phyloP scores from a whole-genome alignment of 2,329 filamentous ascomycete genomes.

The Hirsutella minnesotensis region DNA sequence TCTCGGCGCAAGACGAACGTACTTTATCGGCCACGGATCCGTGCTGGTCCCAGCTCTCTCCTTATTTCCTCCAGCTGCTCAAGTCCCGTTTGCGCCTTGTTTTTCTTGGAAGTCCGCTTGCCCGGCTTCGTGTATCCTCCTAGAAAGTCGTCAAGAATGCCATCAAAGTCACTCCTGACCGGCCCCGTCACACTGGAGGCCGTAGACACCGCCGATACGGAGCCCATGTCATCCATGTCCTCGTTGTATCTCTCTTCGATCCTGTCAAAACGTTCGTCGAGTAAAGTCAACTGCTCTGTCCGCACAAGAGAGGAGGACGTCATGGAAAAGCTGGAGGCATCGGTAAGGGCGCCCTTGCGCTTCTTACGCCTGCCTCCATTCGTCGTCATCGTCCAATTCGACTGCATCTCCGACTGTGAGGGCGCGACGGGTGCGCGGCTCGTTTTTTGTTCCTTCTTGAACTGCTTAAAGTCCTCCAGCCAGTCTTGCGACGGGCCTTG shows the following conservation, averaged over 20 bases:
- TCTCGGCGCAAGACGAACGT: too few species aligned
- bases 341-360: slow-evolving; percentile 86
- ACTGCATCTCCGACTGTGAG: slow-evolving; percentile 53
- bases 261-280: slow-evolving; percentile 86
- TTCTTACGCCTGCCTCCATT: slow-evolving; percentile 81
- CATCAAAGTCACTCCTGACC: slow-evolving; percentile 69
- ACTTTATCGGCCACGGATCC: slow-evolving; percentile 29
- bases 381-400: slow-evolving; percentile 63
- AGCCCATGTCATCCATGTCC: slow-evolving; percentile 37
- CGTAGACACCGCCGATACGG: slow-evolving; percentile 49
- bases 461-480: slow-evolving; percentile 87
- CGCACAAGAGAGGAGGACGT: slow-evolving; percentile 76
- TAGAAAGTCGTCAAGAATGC: slow-evolving; percentile 87
- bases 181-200: slow-evolving; percentile 57
- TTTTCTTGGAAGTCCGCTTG: slow-evolving; percentile 68
- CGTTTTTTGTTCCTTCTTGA: slow-evolving; percentile 67
- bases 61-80: slow-evolving; percentile 87
- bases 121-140: slow-evolving; percentile 59
- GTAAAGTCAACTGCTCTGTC: slow-evolving; percentile 72
- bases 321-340: slow-evolving; percentile 82
- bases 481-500: slow-evolving; percentile 65
- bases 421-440: slow-evolving; percentile 27
- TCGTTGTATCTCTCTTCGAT: slow-evolving; percentile 66
- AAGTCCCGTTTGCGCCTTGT: slow-evolving; percentile 67
- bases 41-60: slow-evolving; percentile 64